Base-by-base conservation (phyloP, 345 rosid species). In the Eucalyptus pumila region DNA sequence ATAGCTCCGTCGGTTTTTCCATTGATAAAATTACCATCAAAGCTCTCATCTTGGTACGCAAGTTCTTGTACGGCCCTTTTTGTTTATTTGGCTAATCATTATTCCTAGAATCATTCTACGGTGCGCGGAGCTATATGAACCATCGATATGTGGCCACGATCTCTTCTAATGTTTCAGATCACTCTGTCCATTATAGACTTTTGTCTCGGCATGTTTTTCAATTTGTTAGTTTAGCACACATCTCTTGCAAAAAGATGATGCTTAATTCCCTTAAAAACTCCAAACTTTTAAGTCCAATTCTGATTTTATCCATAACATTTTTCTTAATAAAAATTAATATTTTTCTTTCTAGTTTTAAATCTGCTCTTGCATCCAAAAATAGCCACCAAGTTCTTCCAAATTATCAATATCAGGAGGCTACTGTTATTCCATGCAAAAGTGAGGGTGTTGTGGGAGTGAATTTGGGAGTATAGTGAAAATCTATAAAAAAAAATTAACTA, bases 31-130 rank as follows among this genome's bases (percentile, higher is more conserved):
- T 80, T 17, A 86, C 72, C 90, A 86, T 93, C 37, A 93, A 92
- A 76, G 94, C 94, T 40, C 45, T 93, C 32, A 85, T 91, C 88
- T 44, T 92, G 90, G 93, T 93, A 91, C 27, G 86, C 14, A 3
- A 11, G 9, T 86, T 86, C 17, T 86, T 80, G 23, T 9, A 30
- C 23, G 37, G 56, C 87, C 87, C 87, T 40, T 72, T 72, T 72
- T 72, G 27, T 27, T 60, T 76, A n/a, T 24, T 30, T 30, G 50
- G 11, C 52, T 14, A 9, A 21, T 85, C 32, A 37, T 34, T n/a
- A 65, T 30, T 65, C 72, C 34, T 62, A 30, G 69, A 62, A 62
- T 62, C 32, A 27, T 27, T 62, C 8, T 62, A 6, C 34, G 32
- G 34, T 2, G 34, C 27, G 17, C 32, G 32, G 69, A 62, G 69